Evolutionary conservation across 2,329 filamentous ascomycete species (phyloP), one percentile per base, ranked within the genome.

Genomic region (Nemania bipapillata): DNA sequence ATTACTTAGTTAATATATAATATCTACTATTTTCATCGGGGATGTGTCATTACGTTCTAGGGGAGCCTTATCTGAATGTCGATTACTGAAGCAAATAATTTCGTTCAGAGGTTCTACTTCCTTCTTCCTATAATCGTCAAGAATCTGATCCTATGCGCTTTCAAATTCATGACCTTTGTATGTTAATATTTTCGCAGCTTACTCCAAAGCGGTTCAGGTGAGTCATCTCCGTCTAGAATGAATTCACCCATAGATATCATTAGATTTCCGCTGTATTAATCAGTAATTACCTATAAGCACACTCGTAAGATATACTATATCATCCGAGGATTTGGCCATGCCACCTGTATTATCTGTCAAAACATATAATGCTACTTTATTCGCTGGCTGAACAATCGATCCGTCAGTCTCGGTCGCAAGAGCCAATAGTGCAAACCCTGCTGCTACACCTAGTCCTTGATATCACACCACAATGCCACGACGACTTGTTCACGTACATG

Each of bases 361-460:
- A 6, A 45, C 50, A 32, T 59, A 65, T 2, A 59, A 20, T 1
- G 62, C 26, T 40, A 42, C 54, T 50, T 55, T 28, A 4, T 42
- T 53, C 4, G 63, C 42, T n/a, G 55, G 63, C 11, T 53, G 45
- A 7, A 65, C 45, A 35, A 65, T 65, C 6, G 63, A 65, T 6
- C 63, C 63, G 15, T 65, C 32, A 1, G 63, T 52, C 32, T 65
- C 63, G 2, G 54, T 65, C 3, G 30, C 63, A 5, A 65, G 28
- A 5, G 42, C 47, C 1, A 65, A 1, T 3, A 45, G 55, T 8
- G 63, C 20, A 17, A 59, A 59, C 1, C 63, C 63, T 3, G 55
- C 53, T 9, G 55, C 35, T 2, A 59, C 55, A 4, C 54, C 55
- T 8, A n/a, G n/a, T n/a, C n/a, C n/a, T n/a, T n/a, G n/a, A n/a